These are phyloP conservation scores for Pezicula radicicola DNA, from an alignment of 2,329 filamentous ascomycete genomes.

Conservation along the genomic window DNA sequence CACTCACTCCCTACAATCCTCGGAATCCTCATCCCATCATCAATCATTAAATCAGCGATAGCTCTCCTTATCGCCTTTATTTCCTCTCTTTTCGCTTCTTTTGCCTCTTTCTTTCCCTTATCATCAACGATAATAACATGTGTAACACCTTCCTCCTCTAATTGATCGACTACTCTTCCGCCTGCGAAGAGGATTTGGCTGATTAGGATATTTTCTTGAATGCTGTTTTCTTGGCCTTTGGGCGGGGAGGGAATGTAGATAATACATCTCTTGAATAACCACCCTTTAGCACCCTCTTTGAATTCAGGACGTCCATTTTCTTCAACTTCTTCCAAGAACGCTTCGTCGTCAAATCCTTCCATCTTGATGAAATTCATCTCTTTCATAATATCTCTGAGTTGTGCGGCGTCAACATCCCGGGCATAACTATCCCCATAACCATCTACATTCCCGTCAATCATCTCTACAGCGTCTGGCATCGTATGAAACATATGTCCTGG, in stretches of 20 bases:
- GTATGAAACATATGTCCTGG: conserved; percentile 70
- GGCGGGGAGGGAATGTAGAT: conserved; percentile 40
- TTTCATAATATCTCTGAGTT: conserved; percentile 52
- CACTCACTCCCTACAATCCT: conserved; percentile 68
- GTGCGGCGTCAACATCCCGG: conserved; percentile 61
- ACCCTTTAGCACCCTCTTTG: conserved; percentile 42
- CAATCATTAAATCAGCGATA: conserved; percentile 38
- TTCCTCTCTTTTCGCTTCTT: conserved; percentile 28
- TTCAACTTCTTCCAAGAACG: conserved; percentile 53
- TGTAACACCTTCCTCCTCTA: conserved; percentile 57
- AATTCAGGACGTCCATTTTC: conserved; percentile 44
- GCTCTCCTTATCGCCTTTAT: conserved; percentile 42
- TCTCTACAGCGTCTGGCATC: conserved; percentile 49
- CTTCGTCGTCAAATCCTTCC: conserved; percentile 40
- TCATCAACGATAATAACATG: conserved; percentile 63
- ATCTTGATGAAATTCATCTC: conserved; percentile 45
- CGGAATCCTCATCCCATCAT: conserved; percentile 49
- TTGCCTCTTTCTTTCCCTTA: conserved; percentile 18
- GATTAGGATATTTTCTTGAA: conserved; percentile 41
- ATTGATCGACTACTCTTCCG: conserved; percentile 50
- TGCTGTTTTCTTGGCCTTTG: conserved; percentile 21
- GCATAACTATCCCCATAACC: conserved; percentile 80
- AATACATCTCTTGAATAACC: conserved; percentile 44
- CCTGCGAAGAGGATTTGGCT: conserved; percentile 68
- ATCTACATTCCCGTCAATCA: conserved; percentile 65